Evolutionary conservation across 2,329 filamentous ascomycete genomes (phyloP).

Genomic region (Penicillium olsonii): DNA sequence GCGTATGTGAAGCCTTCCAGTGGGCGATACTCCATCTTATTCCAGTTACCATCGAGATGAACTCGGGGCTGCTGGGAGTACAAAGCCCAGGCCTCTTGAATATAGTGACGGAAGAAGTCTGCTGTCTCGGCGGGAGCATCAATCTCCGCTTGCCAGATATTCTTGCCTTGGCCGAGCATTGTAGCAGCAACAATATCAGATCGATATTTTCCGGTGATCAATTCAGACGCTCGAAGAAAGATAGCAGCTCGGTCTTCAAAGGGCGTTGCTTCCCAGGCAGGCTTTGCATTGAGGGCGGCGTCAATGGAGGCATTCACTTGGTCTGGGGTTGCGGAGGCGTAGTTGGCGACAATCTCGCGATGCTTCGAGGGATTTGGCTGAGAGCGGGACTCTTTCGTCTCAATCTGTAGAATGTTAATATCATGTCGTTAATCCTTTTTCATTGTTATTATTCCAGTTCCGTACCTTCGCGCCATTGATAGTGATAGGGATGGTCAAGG

Average conservation of each 20-base stretch:
- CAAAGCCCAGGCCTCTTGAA: slow-evolving; percentile 84
- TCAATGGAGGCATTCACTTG: slow-evolving; percentile 19
- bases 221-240: slow-evolving; percentile 89
- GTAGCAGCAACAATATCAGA: slow-evolving; percentile 93
- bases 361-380: slow-evolving; percentile 25
- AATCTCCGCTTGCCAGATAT: slow-evolving; percentile 95
- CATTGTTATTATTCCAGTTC: neutral
- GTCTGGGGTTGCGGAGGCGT: slow-evolving; percentile 19
- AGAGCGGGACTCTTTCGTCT: slow-evolving; percentile 17
- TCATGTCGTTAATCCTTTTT: neutral
- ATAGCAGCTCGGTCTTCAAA: slow-evolving; percentile 87
- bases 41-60: slow-evolving; percentile 81
- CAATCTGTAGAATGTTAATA: slow-evolving; percentile 7
- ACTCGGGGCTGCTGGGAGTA: slow-evolving; percentile 82
- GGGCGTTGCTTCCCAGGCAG: slow-evolving; percentile 72
- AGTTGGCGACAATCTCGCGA: slow-evolving; percentile 25
- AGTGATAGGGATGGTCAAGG: slow-evolving; percentile 17
- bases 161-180: slow-evolving; percentile 94
- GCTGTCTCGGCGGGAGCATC: slow-evolving; percentile 85
- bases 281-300: slow-evolving; percentile 20
- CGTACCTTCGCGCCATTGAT: slow-evolving; percentile 21
- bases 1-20: slow-evolving; percentile 94
- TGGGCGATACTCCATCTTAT: slow-evolving; percentile 80
- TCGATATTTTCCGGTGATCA: slow-evolving; percentile 84
- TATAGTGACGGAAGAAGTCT: slow-evolving; percentile 87